A percentile compares a stretch with the other conserved stretches of the same genome.
These are phyloP conservation scores for Phylloporus sp. DNA, from an alignment of 768 basidiomycete genomes.

Conservation along the genomic window DNA sequence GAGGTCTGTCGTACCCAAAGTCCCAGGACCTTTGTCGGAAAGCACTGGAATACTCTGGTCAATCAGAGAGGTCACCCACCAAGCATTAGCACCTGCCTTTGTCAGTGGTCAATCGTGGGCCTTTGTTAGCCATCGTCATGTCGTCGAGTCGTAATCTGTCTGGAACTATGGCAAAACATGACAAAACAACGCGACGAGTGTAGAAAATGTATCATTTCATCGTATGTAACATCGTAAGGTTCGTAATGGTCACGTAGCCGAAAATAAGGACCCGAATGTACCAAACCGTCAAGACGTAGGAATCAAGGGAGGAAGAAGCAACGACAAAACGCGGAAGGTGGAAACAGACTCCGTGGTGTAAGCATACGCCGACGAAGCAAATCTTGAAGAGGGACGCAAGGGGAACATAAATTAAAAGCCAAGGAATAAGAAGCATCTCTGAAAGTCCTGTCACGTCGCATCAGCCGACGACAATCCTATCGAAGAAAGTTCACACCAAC, in stretches of 20 bases:
- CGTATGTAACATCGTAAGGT: slow-evolving; percentile 26
- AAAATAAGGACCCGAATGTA: slow-evolving; percentile 7
- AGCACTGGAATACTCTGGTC: neutral
- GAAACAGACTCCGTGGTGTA: neutral
- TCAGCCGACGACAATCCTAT: slow-evolving; percentile 16
- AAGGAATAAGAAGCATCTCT: slow-evolving; percentile 19
- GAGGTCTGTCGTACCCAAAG: slow-evolving; percentile 34
- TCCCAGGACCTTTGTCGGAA: slow-evolving; percentile 36
- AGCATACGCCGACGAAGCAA: neutral
- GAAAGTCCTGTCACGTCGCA: slow-evolving; percentile 16
- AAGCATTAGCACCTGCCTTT: slow-evolving; percentile 10
- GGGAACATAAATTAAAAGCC: slow-evolving; percentile 18
- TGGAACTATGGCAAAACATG: slow-evolving; percentile 17
- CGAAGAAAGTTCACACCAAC: slow-evolving; percentile 15
- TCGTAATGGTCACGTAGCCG: slow-evolving; percentile 25
- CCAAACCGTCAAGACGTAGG: slow-evolving; percentile 9
- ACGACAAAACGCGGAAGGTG: slow-evolving; percentile 2
- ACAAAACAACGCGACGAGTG: slow-evolving; percentile 15
- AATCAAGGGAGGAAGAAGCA: slow-evolving; percentile 7
- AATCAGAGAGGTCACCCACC: neutral
- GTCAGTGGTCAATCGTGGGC: slow-evolving; percentile 31
- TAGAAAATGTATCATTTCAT: slow-evolving; percentile 20
- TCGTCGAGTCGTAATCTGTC: neutral
- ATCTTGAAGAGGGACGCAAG: slow-evolving; percentile 6
- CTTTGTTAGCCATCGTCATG: slow-evolving; percentile 43